Evolutionary conservation across 2,329 filamentous ascomycete genomes (phyloP).

Genomic region (Fusarium hainanense): DNA sequence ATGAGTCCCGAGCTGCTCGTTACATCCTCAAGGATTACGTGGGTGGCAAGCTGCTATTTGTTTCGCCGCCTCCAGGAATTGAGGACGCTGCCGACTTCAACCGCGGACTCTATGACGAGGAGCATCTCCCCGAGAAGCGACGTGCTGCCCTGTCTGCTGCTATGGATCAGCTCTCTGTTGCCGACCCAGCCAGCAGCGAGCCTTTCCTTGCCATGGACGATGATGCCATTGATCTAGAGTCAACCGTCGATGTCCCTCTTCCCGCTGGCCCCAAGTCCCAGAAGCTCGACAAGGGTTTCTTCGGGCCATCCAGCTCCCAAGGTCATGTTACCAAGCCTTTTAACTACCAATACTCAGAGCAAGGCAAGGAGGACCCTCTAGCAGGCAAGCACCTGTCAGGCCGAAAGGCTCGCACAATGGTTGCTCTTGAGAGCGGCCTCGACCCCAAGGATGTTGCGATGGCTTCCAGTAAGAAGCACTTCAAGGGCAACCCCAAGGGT

Average conservation of each 20-base stretch:
- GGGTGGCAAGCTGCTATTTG: conserved; percentile 92
- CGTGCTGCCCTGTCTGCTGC: conserved; percentile 70
- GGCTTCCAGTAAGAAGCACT: conserved; percentile 87
- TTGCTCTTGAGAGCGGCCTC: conserved; percentile 85
- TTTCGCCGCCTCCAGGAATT: conserved; percentile 82
- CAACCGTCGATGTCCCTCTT: conserved; percentile 60
- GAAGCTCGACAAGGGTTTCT: conserved; percentile 89
- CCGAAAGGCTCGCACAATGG: conserved; percentile 82
- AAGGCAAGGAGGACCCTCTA: conserved; percentile 64
- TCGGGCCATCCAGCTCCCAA: conserved; percentile 71
- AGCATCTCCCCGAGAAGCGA: conserved; percentile 84
- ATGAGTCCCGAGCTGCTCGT: conserved; percentile 90
- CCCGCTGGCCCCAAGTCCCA: conserved; percentile 78
- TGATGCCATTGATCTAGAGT: conserved; percentile 49
- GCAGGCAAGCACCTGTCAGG: conserved; percentile 77
- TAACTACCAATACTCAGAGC: conserved; percentile 87
- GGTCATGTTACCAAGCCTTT: conserved; percentile 84
- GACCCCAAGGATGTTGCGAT: conserved; percentile 81
- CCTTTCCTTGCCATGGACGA: conserved; percentile 46
- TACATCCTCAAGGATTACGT: conserved; percentile 97
- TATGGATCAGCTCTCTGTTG: conserved; percentile 59
- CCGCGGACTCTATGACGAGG: conserved; percentile 84
- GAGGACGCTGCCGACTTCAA: conserved; percentile 85
- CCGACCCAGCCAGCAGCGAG: conserved; percentile 44
- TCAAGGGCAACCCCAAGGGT: conserved; percentile 78